Evolutionary conservation across 768 basidiomycete genomes (phyloP).

Genomic region (Leccinellum luteum): DNA sequence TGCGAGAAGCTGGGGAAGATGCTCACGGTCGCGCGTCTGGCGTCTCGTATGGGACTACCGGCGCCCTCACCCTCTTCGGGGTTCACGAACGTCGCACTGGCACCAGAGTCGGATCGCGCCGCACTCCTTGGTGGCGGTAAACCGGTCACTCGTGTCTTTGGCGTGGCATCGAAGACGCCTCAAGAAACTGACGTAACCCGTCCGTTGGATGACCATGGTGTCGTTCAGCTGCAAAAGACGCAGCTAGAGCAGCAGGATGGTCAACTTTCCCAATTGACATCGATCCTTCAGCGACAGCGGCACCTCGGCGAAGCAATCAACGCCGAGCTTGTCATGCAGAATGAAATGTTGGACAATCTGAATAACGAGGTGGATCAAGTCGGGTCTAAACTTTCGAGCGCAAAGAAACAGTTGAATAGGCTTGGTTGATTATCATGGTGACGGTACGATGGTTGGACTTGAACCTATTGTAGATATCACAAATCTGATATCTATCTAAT

Average conservation of each 20-base stretch:
- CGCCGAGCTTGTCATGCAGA: conserved; percentile 79
- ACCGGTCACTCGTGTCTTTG: conserved; percentile 76
- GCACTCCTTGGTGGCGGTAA: conserved; percentile 57
- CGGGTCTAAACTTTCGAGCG: conserved; percentile 70
- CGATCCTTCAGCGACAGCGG: conserved; percentile 80
- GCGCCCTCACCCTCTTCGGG: conserved; percentile 27
- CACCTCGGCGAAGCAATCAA: conserved; percentile 85
- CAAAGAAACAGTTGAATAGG: conserved; percentile 81
- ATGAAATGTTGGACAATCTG: conserved; percentile 81
- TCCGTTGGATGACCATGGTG: conserved; percentile 79
- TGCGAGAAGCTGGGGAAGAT: conserved; percentile 85
- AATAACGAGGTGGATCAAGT: conserved; percentile 73
- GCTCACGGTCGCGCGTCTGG: conserved; percentile 70
- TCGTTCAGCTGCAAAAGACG: conserved; percentile 74
- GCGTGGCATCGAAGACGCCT: conserved; percentile 50
- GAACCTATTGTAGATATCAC: conserved; percentile 22
- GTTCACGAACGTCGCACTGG: conserved; percentile 30
- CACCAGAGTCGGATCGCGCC: conserved; percentile 58
- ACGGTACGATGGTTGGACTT: conserved; percentile 3
- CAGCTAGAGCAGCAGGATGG: conserved; percentile 84
- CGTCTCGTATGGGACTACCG: conserved; percentile 36
- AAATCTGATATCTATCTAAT: conserved; percentile 2
- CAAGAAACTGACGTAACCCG: conserved; percentile 85
- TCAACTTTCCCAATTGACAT: conserved; percentile 75
- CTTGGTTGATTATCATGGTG: conserved; percentile 46